Evolutionary conservation across 2,329 filamentous ascomycete species (phyloP).

Genomic region (Calonectria pseudoreteaudii): DNA sequence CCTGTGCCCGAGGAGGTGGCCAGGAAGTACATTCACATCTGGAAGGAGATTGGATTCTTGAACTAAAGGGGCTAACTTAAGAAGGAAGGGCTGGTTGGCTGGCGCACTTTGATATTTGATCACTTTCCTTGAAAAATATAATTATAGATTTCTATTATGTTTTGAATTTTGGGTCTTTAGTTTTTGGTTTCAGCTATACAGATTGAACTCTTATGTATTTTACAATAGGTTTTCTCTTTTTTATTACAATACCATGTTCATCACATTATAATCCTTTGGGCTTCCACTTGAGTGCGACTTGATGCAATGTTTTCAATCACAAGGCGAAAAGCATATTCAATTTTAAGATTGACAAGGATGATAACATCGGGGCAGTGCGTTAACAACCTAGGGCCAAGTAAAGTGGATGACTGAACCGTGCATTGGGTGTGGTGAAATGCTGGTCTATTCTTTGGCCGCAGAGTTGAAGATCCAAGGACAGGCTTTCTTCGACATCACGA

Average conservation of each 20-base stretch:
- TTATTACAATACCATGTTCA: not conserved
- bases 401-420: not conserved
- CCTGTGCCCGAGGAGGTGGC: slow-evolving; percentile 29
- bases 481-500: not conserved
- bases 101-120: not conserved
- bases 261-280: not conserved
- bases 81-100: no score
- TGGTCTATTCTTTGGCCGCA: no score
- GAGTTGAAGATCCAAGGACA: no score
- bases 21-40: slow-evolving; percentile 39
- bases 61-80: slow-evolving; percentile 8
- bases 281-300: not conserved
- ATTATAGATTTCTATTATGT: not conserved
- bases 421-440: not conserved
- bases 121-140: not conserved
- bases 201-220: not conserved
- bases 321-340: no score
- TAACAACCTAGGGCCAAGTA: not conserved
- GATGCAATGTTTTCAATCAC: not conserved
- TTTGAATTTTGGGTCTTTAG: not conserved
- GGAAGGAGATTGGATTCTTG: slow-evolving; percentile 39
- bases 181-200: not conserved
- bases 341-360: not conserved
- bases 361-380: not conserved
- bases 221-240: not conserved